Evolutionary conservation across 208 protist species (phyloP), one percentile per base, ranked within the genome.

Genomic region (Strigomonas culicis): DNA sequence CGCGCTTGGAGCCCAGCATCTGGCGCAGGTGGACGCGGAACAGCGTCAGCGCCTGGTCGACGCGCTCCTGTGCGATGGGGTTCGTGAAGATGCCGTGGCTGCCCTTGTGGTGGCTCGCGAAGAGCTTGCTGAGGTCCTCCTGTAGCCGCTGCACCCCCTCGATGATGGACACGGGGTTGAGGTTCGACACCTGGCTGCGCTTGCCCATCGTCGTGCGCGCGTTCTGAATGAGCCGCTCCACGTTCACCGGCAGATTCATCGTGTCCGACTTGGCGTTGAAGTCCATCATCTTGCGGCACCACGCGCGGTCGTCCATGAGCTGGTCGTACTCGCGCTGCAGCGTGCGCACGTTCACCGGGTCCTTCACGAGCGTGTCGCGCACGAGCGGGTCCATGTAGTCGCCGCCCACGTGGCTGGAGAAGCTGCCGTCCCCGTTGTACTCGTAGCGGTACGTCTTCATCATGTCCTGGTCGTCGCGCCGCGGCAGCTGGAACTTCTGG

Each of bases 221-320:
- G 72, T 98, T 99, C 70, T 88, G 85, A 59, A 99, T 97, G 21
- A 99, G 73, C 17, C 98, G 92, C 24, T 55, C 66, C 1, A 99
- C 61, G 63, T 99, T 99, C 28, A 99, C 97, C 19, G 77, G 86
- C 8, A 90, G 61, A 70, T 83, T 92, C 27, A 90, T 77, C 76
- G 36, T 27, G 22, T 50, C 34, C 21, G 7, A 8, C 22, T 91
- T 84, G 51, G 82, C 86, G 34, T 68, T 75, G 43, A 68, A 64
- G 27, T 88, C 80, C 46, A 88, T 80, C 65, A 92, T 59, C 22
- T 80, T 74, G 31, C 92, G 82, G 21, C 94, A 57, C 46, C 75
- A 59, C 4, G 86, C 59, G 31, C 97, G 73, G 61, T 99, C 97
- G 4, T 67, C 64, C 34, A 83, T 44, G 8, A 99, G 72, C 72